A percentile compares a stretch with the other conserved stretches of the same genome.
phyloP scores from a whole-genome alignment of 1,284 basidiomycete genomes.

The Fomitopsis schrenkii region DNA sequence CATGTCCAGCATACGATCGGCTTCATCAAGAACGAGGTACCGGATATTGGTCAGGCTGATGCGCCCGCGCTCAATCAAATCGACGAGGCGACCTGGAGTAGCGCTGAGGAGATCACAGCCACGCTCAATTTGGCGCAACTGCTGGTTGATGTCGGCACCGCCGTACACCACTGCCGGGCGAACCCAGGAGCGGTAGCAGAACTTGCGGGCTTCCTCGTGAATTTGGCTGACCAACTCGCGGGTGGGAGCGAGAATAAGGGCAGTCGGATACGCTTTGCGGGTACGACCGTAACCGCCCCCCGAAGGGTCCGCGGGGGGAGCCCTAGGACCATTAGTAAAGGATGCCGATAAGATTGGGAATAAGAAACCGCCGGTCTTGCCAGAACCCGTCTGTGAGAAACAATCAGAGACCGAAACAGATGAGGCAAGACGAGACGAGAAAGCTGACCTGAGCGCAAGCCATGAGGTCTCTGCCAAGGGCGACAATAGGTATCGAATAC shows the following conservation, averaged over 20 bases:
- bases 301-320: constrained; percentile 56
- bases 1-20: constrained; percentile 99
- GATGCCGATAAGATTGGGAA: constrained; percentile 98
- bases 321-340: constrained; percentile 79
- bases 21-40: constrained; percentile 98
- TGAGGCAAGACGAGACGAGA: background rate
- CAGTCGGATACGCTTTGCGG: constrained; percentile 94
- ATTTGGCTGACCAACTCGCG: constrained; percentile 99
- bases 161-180: constrained; percentile 99
- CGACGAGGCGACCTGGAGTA: constrained; percentile 98
- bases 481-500: constrained; percentile 99
- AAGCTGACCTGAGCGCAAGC: constrained; percentile 88
- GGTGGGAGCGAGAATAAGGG: constrained; percentile 94
- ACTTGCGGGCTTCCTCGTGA: constrained; percentile 98
- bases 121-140: constrained; percentile 92
- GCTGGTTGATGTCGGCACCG: constrained; percentile 95
- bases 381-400: constrained; percentile 84
- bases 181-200: constrained; percentile 99
- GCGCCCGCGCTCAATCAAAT: constrained; percentile 96
- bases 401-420: constrained; percentile 11
- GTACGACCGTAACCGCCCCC: constrained; percentile 56
- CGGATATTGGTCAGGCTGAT: constrained; percentile 97
- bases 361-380: constrained; percentile 98
- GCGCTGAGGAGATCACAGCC: constrained; percentile 97
- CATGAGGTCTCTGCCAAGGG: constrained; percentile 91